Evolutionary conservation across 2,329 filamentous ascomycete genomes (phyloP).

Genomic region (Talaromyces sp.): DNA sequence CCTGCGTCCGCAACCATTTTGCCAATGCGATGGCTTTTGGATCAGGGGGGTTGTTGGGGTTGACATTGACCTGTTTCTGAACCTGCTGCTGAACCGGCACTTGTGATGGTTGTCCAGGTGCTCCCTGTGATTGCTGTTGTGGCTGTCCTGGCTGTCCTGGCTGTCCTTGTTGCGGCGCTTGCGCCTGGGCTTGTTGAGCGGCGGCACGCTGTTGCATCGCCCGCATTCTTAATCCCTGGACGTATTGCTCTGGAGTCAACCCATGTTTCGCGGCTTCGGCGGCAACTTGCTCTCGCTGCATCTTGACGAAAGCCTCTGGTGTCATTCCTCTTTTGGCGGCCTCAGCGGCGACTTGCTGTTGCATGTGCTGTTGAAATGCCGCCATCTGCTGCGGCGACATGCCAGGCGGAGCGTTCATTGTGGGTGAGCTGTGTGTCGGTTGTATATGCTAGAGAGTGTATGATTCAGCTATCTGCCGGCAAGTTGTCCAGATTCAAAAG

Average conservation of each 20-base stretch:
- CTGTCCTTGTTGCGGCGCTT: slow-evolving; percentile 21
- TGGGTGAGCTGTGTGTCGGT: slow-evolving; percentile 5
- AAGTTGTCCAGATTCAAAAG: too few relatives aligned
- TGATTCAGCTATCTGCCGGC: neutral
- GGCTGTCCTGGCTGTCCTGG: slow-evolving; percentile 23
- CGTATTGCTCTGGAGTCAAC: slow-evolving; percentile 50
- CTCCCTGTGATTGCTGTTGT: slow-evolving; percentile 13
- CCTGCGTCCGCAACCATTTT: slow-evolving; percentile 76
- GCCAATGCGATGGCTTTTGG: slow-evolving; percentile 85
- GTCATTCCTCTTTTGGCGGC: slow-evolving; percentile 81
- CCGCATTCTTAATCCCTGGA: slow-evolving; percentile 44
- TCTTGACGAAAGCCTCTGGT: slow-evolving; percentile 75
- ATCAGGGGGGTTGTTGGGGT: slow-evolving; percentile 63
- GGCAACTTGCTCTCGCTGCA: slow-evolving; percentile 46
- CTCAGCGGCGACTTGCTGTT: slow-evolving; percentile 75
- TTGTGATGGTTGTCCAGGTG: slow-evolving; percentile 18
- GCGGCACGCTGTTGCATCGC: slow-evolving; percentile 46
- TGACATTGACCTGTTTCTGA: slow-evolving; percentile 47
- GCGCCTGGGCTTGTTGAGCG: slow-evolving; percentile 27
- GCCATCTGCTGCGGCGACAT: slow-evolving; percentile 82
- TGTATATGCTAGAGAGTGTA: neutral
- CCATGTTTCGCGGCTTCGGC: slow-evolving; percentile 50
- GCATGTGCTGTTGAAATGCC: slow-evolving; percentile 55
- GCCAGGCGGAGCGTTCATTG: slow-evolving; percentile 36
- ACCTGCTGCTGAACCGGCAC: slow-evolving; percentile 30